phyloP scores from a whole-genome alignment of 2,329 filamentous ascomycete species.

The Akanthomyces dipterigenus region DNA sequence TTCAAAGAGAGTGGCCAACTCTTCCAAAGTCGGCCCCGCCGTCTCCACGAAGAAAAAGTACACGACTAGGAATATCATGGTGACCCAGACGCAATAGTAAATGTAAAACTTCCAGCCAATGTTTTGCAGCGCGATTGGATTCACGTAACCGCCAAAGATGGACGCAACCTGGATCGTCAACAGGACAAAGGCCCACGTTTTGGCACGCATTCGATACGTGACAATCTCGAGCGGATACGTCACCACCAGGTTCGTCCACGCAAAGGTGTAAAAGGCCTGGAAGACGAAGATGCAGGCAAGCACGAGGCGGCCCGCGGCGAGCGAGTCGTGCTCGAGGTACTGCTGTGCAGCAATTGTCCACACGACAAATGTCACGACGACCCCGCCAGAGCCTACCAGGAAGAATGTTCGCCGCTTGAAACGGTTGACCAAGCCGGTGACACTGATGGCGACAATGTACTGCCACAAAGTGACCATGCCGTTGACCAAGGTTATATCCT shows the following conservation, averaged over 20 bases:
- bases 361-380: conserved; percentile 31
- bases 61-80: conserved; percentile 28
- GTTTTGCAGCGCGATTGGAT: conserved; percentile 30
- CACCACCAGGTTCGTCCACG: conserved; percentile 37
- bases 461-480: conserved; percentile 36
- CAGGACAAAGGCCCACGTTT: conserved; percentile 34
- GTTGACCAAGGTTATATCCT: conserved; percentile 35
- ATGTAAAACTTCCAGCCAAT: conserved; percentile 37
- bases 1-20: conserved; percentile 23
- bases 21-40: conserved; percentile 29
- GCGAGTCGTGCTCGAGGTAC: conserved; percentile 26
- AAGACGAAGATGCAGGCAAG: conserved; percentile 37
- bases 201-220: conserved; percentile 35
- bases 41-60: conserved; percentile 37
- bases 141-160: conserved; percentile 34
- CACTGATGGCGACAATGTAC: conserved; percentile 32
- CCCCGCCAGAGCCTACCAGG: conserved; percentile 30
- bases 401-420: conserved; percentile 34
- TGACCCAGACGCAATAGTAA: conserved; percentile 34
- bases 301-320: conserved; percentile 27
- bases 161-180: conserved; percentile 31
- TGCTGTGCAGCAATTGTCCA: conserved; percentile 34
- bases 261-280: conserved; percentile 34
- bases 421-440: conserved; percentile 29
- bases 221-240: conserved; percentile 37